A percentile compares a stretch with the other conserved stretches of the same genome.
Evolutionary conservation across 768 basidiomycete species (phyloP).

Genomic region (Lactarius deliciosus): DNA sequence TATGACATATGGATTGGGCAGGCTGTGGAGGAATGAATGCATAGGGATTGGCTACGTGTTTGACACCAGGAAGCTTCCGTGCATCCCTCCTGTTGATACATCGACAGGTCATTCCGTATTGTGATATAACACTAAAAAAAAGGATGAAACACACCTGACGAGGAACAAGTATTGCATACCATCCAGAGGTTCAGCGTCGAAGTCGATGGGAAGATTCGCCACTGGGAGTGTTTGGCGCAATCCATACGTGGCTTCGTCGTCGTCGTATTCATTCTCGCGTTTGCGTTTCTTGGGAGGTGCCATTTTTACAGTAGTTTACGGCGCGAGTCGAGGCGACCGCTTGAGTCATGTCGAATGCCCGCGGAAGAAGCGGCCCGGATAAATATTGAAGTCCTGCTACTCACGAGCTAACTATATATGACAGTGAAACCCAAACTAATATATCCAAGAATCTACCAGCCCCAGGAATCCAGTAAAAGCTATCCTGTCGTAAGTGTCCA

Average conservation of each 20-base stretch:
- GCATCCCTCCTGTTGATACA: conserved; percentile 61
- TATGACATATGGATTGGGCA: conserved; percentile 28
- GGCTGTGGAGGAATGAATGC: conserved; percentile 37
- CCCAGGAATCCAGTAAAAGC: conserved; percentile 43
- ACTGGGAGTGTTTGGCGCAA: conserved; percentile 73
- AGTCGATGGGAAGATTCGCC: conserved; percentile 72
- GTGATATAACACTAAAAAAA: conserved; percentile 11
- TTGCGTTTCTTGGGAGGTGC: conserved; percentile 50
- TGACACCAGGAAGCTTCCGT: conserved; percentile 59
- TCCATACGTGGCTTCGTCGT: conserved; percentile 60
- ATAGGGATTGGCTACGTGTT: conserved; percentile 70
- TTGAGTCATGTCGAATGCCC: neutral
- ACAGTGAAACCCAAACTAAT: too few species aligned
- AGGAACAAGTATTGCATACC: conserved; percentile 81
- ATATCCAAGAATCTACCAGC: neutral
- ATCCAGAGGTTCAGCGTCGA: conserved; percentile 62
- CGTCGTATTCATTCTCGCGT: conserved; percentile 50
- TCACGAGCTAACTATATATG: too few species aligned
- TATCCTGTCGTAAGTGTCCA: conserved; percentile 47
- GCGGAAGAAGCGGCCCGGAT: conserved; percentile 7
- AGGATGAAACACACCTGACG: conserved; percentile 55
- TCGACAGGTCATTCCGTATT: neutral
- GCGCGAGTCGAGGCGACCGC: neutral
- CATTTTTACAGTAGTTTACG: conserved; percentile 17
- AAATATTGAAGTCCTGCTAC: neutral